Evolutionary conservation across 495 filamentous ascomycete species (phyloP).

Genomic region (Lasiosphaeria ovina): DNA sequence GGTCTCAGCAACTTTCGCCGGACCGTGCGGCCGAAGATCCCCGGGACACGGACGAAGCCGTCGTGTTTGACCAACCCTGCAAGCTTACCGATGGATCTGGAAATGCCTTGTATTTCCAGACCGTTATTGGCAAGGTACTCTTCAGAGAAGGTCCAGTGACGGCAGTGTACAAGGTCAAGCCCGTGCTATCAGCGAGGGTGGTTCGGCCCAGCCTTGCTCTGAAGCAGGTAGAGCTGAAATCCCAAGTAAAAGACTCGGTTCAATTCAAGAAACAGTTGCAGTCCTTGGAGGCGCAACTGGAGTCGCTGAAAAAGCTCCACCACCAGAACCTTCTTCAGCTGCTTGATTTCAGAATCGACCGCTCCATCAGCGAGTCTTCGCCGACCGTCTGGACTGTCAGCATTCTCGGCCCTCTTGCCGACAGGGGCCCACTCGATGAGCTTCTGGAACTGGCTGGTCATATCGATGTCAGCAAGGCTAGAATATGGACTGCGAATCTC

Average conservation of each 20-base stretch:
- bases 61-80: constrained; percentile 71
- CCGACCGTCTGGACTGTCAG: constrained; percentile 69
- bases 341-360: constrained; percentile 74
- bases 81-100: constrained; percentile 57
- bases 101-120: constrained; percentile 57
- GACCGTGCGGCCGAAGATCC: constrained; percentile 29
- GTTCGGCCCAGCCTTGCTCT: constrained; percentile 62
- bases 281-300: constrained; percentile 65
- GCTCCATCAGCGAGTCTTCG: constrained; percentile 36
- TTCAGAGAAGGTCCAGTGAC: constrained; percentile 56
- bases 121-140: constrained; percentile 60
- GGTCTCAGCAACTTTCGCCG: constrained; percentile 28
- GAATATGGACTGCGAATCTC: constrained; percentile 85
- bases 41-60: constrained; percentile 27
- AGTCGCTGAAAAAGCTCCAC: constrained; percentile 66
- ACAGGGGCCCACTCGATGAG: constrained; percentile 79
- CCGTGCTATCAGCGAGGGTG: constrained; percentile 52
- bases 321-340: constrained; percentile 78
- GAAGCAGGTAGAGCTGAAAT: constrained; percentile 62
- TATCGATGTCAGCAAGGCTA: constrained; percentile 68
- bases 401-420: constrained; percentile 72
- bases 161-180: constrained; percentile 67
- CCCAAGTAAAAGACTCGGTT: constrained; percentile 52
- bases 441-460: constrained; percentile 72
- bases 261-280: constrained; percentile 66